phyloP scores from a whole-genome alignment of 176 grass and related monocot genomes.

The Aegilops speltoides region DNA sequence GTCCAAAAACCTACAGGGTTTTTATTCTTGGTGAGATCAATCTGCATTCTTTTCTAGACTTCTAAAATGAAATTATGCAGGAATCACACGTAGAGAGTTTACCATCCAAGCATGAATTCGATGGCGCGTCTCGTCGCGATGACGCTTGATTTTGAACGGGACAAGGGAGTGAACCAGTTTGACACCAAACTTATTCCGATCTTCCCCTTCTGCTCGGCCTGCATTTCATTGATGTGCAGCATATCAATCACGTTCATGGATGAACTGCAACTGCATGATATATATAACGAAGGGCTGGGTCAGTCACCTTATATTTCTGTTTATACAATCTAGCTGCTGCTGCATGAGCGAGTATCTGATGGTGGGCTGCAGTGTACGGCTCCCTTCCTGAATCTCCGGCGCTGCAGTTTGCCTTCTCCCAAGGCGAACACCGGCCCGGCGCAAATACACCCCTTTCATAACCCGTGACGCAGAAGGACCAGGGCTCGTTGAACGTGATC shows the following conservation, averaged over 20 bases:
- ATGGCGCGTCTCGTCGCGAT: slow-evolving; percentile 23
- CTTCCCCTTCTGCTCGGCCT: slow-evolving; percentile 44
- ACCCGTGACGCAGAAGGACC: background rate
- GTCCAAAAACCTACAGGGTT: slow-evolving; percentile 37
- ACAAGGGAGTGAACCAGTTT: slow-evolving; percentile 52
- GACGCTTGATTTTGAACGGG: slow-evolving; percentile 18
- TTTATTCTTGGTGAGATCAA: background rate
- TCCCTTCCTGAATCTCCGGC: slow-evolving; percentile 49
- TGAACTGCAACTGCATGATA: background rate
- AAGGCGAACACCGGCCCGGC: slow-evolving; percentile 40
- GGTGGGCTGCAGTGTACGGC: slow-evolving; percentile 48
- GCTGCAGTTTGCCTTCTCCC: slow-evolving; percentile 31
- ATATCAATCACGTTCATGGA: background rate
- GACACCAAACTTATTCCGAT: slow-evolving; percentile 51
- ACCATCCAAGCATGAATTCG: slow-evolving; percentile 73
- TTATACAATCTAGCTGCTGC: slow-evolving; percentile 23
- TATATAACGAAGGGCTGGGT: background rate
- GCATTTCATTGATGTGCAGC: background rate
- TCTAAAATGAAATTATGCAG: background rate
- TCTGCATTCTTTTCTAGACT: background rate
- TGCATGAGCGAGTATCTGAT: slow-evolving; percentile 50
- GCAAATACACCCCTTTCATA: background rate
- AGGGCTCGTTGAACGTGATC: slow-evolving; percentile 66
- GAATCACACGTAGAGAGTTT: background rate
- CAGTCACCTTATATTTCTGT: slow-evolving; percentile 50